Percentiles rank a stretch among this genome's conserved stretches.
Conservation (phyloP, 1,284 basidiomycete species). For the Pseudozyma pruni region DNA sequence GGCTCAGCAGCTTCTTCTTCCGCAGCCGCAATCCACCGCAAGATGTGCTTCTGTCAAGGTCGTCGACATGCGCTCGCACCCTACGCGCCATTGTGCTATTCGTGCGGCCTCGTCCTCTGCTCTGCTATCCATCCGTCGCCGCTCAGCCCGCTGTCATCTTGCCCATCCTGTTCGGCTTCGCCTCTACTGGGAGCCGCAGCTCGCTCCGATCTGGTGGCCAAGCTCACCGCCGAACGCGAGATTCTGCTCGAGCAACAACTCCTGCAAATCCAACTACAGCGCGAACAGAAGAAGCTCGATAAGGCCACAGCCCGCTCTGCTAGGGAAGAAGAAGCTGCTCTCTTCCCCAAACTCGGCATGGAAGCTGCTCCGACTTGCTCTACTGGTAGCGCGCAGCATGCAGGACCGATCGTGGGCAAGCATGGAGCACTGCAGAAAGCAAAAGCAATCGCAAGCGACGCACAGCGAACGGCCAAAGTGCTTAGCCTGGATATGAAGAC, state of each 20-base stretch:
- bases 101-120: constrained; percentile 44
- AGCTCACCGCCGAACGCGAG: constrained; percentile 35
- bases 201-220: constrained; percentile 33
- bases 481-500: constrained; percentile 51
- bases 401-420: constrained; percentile 33
- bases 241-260: constrained; percentile 40
- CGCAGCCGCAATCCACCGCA: constrained; percentile 6
- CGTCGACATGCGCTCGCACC: constrained; percentile 34
- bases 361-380: neutral
- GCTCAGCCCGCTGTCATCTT: constrained; percentile 29
- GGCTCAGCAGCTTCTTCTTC: neutral
- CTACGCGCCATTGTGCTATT: constrained; percentile 43
- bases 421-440: constrained; percentile 43
- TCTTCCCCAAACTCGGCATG: constrained; percentile 40
- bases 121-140: constrained; percentile 35
- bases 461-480: constrained; percentile 47
- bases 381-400: neutral
- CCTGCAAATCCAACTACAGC: constrained; percentile 34
- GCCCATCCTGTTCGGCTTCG: constrained; percentile 32
- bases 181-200: constrained; percentile 32
- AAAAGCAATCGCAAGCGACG: constrained; percentile 38
- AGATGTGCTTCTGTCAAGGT: constrained; percentile 48
- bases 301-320: constrained; percentile 17
- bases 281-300: constrained; percentile 38
- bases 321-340: constrained; percentile 23